Evolutionary conservation across 2,329 filamentous ascomycete species (phyloP).

Genomic region (Aspergillus clavatus): DNA sequence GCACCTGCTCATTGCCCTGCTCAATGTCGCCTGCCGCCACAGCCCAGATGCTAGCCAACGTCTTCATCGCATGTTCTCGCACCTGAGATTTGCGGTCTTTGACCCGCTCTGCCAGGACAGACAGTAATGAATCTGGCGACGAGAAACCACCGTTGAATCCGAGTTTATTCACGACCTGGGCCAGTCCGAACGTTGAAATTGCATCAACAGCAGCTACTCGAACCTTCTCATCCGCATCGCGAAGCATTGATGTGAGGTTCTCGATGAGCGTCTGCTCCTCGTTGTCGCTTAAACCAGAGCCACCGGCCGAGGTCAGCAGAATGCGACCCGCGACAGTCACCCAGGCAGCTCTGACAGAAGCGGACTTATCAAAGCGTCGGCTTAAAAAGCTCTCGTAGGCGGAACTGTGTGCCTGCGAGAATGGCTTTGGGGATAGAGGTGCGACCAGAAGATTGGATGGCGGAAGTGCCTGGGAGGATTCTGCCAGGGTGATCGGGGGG

Average conservation of each 20-base stretch:
- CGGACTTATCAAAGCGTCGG: conserved; percentile 79
- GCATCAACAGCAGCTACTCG: conserved; percentile 82
- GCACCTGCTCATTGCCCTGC: conserved; percentile 71
- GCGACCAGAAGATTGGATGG: conserved; percentile 65
- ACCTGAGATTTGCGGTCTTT: conserved; percentile 80
- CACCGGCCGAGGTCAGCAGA: conserved; percentile 82
- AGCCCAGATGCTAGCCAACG: conserved; percentile 87
- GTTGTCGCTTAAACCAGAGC: conserved; percentile 76
- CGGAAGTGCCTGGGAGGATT: conserved; percentile 48
- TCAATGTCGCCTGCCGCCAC: conserved; percentile 84
- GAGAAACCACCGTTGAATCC: conserved; percentile 69
- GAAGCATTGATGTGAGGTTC: conserved; percentile 72
- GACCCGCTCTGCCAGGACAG: conserved; percentile 77
- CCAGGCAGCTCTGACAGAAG: conserved; percentile 80
- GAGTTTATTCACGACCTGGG: conserved; percentile 75
- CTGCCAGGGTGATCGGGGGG: conserved; percentile 54
- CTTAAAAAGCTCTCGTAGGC: conserved; percentile 82
- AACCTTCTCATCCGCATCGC: conserved; percentile 86
- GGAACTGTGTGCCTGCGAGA: conserved; percentile 71
- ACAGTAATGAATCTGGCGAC: conserved; percentile 72
- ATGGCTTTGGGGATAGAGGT: conserved; percentile 82
- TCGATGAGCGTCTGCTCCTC: conserved; percentile 74
- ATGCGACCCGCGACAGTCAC: conserved; percentile 79
- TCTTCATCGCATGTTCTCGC: conserved; percentile 78
- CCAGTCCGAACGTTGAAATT: conserved; percentile 73